phyloP scores from a whole-genome alignment of 108 stramenopile genomes.

The Fistulifera solaris region DNA sequence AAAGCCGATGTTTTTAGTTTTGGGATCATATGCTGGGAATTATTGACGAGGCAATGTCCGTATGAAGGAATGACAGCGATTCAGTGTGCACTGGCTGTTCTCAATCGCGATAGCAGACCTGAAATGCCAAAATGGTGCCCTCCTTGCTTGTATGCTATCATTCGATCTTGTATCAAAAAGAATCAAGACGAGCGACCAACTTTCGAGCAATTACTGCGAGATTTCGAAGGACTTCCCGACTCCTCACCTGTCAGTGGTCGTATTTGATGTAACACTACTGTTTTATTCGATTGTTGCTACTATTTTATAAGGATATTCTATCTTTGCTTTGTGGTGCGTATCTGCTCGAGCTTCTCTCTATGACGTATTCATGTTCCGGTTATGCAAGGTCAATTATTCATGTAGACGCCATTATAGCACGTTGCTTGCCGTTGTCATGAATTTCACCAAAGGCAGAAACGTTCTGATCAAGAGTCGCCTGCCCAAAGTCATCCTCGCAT shows the following conservation, averaged over 20 bases:
- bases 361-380: too few species aligned
- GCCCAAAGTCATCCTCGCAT: neutral
- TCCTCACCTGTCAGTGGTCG: too few species aligned
- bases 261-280: too few species aligned
- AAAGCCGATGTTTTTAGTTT: slow-evolving; percentile 79
- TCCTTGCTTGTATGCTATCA: slow-evolving; percentile 53
- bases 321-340: too few species aligned
- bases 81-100: slow-evolving; percentile 79
- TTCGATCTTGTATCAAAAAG: slow-evolving; percentile 60
- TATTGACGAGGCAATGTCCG: slow-evolving; percentile 74
- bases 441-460: too few species aligned
- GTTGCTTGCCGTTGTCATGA: too few species aligned
- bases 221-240: slow-evolving; percentile 31
- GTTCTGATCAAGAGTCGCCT: neutral
- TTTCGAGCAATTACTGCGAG: slow-evolving; percentile 55
- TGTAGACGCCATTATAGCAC: too few species aligned
- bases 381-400: too few species aligned
- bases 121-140: slow-evolving; percentile 82
- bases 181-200: slow-evolving; percentile 59
- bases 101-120: slow-evolving; percentile 73
- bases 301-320: too few species aligned
- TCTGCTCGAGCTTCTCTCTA: too few species aligned
- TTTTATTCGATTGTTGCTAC: too few species aligned
- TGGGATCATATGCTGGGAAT: slow-evolving; percentile 82
- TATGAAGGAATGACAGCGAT: slow-evolving; percentile 86